Percentiles rank a stretch among this genome's conserved stretches.
Conservation (phyloP, 306 rosid genomes). For the Nissolia schottii region DNA sequence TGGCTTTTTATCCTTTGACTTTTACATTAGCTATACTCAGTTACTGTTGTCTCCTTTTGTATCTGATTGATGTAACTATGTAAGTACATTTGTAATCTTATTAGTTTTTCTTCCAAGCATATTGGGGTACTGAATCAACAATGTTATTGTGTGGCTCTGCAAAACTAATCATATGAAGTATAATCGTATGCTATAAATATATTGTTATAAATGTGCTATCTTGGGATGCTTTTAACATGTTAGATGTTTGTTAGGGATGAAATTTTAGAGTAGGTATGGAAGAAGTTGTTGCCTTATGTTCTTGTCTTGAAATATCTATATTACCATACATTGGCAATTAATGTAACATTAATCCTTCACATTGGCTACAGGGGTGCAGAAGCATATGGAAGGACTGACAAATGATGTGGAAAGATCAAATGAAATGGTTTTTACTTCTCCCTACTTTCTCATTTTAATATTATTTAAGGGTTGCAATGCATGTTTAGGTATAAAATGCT, state of each 20-base stretch:
- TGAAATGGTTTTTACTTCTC: conserved; percentile 58
- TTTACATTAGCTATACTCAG: neutral
- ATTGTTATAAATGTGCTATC: neutral
- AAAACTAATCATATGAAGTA: conserved; percentile 4
- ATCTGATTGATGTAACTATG: neutral
- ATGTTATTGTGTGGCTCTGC: neutral
- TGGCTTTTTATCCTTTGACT: neutral
- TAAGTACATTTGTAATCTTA: conserved; percentile 10
- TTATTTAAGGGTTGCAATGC: neutral
- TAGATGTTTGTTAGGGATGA: neutral
- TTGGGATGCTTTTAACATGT: neutral
- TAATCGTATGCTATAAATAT: neutral
- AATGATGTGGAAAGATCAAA: conserved; percentile 91
- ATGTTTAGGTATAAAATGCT: neutral
- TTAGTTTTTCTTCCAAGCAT: conserved; percentile 1
- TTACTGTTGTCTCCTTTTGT: conserved; percentile 15
- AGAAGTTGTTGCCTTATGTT: neutral
- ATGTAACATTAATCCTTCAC: neutral
- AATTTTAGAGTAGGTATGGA: neutral
- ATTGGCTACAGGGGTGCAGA: conserved; percentile 58
- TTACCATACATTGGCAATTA: neutral
- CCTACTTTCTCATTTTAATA: neutral
- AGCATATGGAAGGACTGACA: conserved; percentile 76
- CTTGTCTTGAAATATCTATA: neutral
- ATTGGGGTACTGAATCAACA: neutral